Evolutionary conservation across 2,329 filamentous ascomycete species (phyloP).

Genomic region (Aspergillus vadensis): DNA sequence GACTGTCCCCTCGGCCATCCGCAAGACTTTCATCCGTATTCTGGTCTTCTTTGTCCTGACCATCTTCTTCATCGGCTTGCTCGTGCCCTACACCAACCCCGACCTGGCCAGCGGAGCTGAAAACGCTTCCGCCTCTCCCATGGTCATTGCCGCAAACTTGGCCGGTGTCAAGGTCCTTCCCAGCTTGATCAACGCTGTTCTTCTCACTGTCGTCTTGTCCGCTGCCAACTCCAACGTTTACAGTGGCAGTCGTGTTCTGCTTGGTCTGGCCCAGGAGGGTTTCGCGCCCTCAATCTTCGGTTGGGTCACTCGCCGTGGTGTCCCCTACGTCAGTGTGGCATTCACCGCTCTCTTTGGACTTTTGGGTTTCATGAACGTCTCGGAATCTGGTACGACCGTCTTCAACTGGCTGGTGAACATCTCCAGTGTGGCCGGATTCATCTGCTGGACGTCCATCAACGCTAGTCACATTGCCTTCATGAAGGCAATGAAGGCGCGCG

Average conservation of each 20-base stretch:
- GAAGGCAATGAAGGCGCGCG: slow-evolving; percentile 57
- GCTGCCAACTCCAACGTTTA: slow-evolving; percentile 44
- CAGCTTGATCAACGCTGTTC: slow-evolving; percentile 40
- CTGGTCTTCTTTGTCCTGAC: slow-evolving; percentile 55
- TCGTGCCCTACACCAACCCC: slow-evolving; percentile 64
- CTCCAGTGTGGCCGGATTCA: slow-evolving; percentile 33
- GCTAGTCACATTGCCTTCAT: slow-evolving; percentile 66
- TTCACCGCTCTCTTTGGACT: slow-evolving; percentile 57
- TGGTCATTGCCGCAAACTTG: slow-evolving; percentile 44
- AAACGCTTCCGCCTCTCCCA: slow-evolving; percentile 35
- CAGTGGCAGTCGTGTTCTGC: slow-evolving; percentile 64
- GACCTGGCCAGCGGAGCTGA: slow-evolving; percentile 45
- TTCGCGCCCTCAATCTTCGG: slow-evolving; percentile 46
- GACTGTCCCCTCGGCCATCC: slow-evolving; percentile 70
- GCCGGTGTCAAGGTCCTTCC: slow-evolving; percentile 38
- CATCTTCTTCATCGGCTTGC: slow-evolving; percentile 67
- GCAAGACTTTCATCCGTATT: slow-evolving; percentile 73
- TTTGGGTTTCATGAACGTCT: slow-evolving; percentile 69
- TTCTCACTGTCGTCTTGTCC: slow-evolving; percentile 43
- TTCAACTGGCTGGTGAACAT: slow-evolving; percentile 46
- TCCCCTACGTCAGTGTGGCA: slow-evolving; percentile 45
- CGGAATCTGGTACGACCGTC: slow-evolving; percentile 62
- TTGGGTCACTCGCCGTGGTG: slow-evolving; percentile 42
- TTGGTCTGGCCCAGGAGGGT: slow-evolving; percentile 58
- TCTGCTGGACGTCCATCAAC: slow-evolving; percentile 36